phyloP scores from a whole-genome alignment of 129 eudicot species.

The Calendula officinalis region DNA sequence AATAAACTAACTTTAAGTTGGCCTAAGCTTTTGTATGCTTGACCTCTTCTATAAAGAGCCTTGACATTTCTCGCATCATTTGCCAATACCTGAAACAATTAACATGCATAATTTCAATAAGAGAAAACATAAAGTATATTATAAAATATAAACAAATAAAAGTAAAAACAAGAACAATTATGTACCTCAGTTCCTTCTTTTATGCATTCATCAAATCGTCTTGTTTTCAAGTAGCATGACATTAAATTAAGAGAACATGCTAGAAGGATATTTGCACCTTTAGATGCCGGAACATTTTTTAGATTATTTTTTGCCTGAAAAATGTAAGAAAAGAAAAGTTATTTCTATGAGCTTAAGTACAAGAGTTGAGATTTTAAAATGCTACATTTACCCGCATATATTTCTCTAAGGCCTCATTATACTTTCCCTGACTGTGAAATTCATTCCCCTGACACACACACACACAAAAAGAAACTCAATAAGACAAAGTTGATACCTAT shows the following conservation, averaged over 20 bases:
- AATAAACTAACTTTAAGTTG: constrained; percentile 59
- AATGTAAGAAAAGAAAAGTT: constrained; percentile 10
- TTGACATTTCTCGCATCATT: constrained; percentile 73
- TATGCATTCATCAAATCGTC: constrained; percentile 79
- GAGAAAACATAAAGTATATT: constrained; percentile 1
- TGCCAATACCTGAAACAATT: constrained; percentile 62
- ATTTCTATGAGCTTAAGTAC: background rate
- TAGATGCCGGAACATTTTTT: constrained; percentile 65
- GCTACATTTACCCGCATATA: constrained; percentile 67
- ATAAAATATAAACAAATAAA: background rate
- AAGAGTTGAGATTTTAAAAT: background rate
- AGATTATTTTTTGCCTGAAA: constrained; percentile 85
- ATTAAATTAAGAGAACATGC: constrained; percentile 94
- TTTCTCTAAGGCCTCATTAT: constrained; percentile 67
- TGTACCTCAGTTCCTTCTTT: constrained; percentile 93
- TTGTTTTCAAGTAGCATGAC: constrained; percentile 94
- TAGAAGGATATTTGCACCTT: constrained; percentile 56
- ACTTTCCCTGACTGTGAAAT: constrained; percentile 86
- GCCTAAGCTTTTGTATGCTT: constrained; percentile 78
- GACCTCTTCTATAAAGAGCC: constrained; percentile 99
- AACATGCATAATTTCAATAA: background rate
- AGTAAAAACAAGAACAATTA: background rate
- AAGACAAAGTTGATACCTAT: constrained; percentile 14
- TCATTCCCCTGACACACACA: constrained; percentile 98
- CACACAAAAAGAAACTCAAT: constrained; percentile 26